Base-by-base conservation (phyloP, 2,329 filamentous ascomycete genomes). In the Botrytis porri region DNA sequence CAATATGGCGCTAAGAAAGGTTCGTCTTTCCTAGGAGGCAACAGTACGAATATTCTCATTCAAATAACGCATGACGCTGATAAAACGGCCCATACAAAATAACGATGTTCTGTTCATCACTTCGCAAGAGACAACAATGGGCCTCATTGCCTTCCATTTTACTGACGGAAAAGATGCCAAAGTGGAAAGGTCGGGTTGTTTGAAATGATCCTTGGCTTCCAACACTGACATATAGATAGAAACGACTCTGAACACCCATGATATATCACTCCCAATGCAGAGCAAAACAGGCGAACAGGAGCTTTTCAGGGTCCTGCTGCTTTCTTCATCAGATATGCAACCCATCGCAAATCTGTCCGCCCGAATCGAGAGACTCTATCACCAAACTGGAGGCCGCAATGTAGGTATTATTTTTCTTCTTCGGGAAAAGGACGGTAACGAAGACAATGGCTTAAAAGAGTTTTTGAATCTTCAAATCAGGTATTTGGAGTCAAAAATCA, bases 371-470 rank as follows among this genome's bases (percentile, higher is more conserved):
- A 76, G 79, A 63, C 74, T 81, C 5, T 79, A 78, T 63, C 75
- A 80, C 70, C 77, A 79, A n/a, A 76, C 73, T 37, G 81, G 79
- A 18, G 79, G 78, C n/a, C 73, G 73, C 12, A 72, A 79, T 59
- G 74, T 80, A 39, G 80, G 79, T 9, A 78, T 82, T 37, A 60
- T 81, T 14, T 81, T 81, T 60, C 74, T 82, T 10, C 74, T 82
- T 6, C 75, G 77, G 45, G 78, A 78, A 64, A 75, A 74, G 32
- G 20, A 35, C 37, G 57, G 73, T 14, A 62, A 64, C 25, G 71
- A n/a, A n/a, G n/a, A 64, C 16, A 78, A 78, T 75, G 77, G 78
- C 16, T 77, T 75, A 16, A 69, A 74, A 22, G 71, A 70, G 22
- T 79, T 77, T 64, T 77, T 81, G 76, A 70, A 77, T 54, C 75